Evolutionary conservation across 306 rosid genomes (phyloP).

Genomic region (Cicer yamashitae): DNA sequence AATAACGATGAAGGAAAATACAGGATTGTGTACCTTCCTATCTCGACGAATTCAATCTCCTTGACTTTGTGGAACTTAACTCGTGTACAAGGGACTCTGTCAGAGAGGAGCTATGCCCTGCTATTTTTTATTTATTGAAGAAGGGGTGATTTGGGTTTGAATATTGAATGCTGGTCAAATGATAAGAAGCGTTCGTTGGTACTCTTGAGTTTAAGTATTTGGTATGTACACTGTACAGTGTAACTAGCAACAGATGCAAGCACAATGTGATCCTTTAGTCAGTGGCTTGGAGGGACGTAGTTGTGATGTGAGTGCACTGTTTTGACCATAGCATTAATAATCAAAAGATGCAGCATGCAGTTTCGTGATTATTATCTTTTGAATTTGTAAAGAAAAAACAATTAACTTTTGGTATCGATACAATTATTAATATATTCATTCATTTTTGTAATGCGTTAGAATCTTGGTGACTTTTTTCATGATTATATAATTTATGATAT

Average conservation of each 20-base stretch:
- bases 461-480: background rate
- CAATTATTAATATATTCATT: slow-evolving; percentile 15
- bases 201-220: background rate
- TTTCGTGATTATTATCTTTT: slow-evolving; percentile 21
- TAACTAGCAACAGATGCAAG: slow-evolving; percentile 9
- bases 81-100: background rate
- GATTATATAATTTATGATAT: background rate
- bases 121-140: slow-evolving; percentile 1
- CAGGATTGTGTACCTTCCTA: slow-evolving; percentile 14
- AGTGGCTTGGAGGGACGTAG: slow-evolving; percentile 28
- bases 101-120: slow-evolving; percentile 38
- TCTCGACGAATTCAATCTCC: slow-evolving; percentile 25
- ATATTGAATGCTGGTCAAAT: slow-evolving; percentile 27
- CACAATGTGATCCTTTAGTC: slow-evolving; percentile 19
- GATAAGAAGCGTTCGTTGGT: slow-evolving; percentile 1
- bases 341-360: slow-evolving; percentile 19
- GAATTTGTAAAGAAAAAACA: slow-evolving; percentile 19
- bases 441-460: slow-evolving; percentile 13
- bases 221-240: slow-evolving; percentile 35
- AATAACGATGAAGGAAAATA: slow-evolving; percentile 20
- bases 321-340: slow-evolving; percentile 31
- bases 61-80: slow-evolving; percentile 1
- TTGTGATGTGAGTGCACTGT: slow-evolving; percentile 23
- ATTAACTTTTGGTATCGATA: background rate
- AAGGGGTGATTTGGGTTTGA: slow-evolving; percentile 22